Percentiles rank a stretch among this genome's conserved stretches.
Evolutionary conservation across 768 basidiomycete species (phyloP).

Genomic region (Boletus speciosus): DNA sequence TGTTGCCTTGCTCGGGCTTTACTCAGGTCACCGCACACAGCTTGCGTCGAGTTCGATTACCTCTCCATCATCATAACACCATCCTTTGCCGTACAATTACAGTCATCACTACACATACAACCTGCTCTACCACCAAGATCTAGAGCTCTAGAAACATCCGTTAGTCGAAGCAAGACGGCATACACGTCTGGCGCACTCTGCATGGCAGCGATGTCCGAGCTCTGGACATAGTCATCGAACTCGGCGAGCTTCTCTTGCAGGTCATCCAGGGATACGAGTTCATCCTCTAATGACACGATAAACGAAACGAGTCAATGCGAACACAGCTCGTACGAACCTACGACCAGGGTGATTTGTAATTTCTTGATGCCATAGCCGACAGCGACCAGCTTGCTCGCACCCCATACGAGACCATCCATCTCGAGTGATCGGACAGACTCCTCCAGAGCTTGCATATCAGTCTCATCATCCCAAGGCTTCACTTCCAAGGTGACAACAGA

Average conservation of each 20-base stretch:
- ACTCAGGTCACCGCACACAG: constrained; percentile 21
- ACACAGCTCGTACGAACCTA: constrained; percentile 38
- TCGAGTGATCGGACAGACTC: constrained; percentile 79
- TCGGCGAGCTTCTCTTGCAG: constrained; percentile 88
- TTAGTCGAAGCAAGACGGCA: not conserved
- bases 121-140: not conserved
- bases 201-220: constrained; percentile 89
- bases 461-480: constrained; percentile 99
- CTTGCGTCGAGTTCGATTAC: not conserved
- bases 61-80: too few relatives aligned
- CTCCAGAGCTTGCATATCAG: constrained; percentile 91
- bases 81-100: not conserved
- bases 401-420: constrained; percentile 93
- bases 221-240: constrained; percentile 87
- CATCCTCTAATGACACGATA: constrained; percentile 67
- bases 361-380: constrained; percentile 95
- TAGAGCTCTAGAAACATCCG: constrained; percentile 22
- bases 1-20: constrained; percentile 7
- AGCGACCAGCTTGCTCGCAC: constrained; percentile 86
- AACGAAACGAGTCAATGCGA: not conserved
- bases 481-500: constrained; percentile 98
- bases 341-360: constrained; percentile 68
- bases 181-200: constrained; percentile 54
- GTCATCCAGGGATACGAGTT: constrained; percentile 88
- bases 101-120: constrained; percentile 12